A percentile compares a stretch with the other conserved stretches of the same genome.
phyloP scores from a whole-genome alignment of 805 yeast genomes.

The Suhomyces prunicola region DNA sequence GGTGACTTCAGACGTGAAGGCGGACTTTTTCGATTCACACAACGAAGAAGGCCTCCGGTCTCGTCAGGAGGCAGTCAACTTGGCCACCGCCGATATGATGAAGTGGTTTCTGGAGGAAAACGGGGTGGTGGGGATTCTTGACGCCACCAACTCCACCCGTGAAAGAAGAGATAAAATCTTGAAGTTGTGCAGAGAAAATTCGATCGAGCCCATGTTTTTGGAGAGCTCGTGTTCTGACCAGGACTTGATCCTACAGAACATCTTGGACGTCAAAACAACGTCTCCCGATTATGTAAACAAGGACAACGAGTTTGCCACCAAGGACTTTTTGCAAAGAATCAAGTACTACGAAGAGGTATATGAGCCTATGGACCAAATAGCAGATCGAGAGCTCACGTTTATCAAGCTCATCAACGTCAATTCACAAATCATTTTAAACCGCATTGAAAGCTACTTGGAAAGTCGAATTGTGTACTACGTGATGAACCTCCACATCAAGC shows the following conservation, averaged over 20 bases:
- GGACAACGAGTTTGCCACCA: conserved; percentile 68
- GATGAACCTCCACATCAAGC: conserved; percentile 92
- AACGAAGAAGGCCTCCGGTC: conserved; percentile 63
- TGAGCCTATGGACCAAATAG: conserved; percentile 61
- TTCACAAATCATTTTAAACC: conserved; percentile 82
- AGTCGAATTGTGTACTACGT: conserved; percentile 92
- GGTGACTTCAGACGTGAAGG: conserved; percentile 55
- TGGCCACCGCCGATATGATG: conserved; percentile 77
- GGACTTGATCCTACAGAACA: conserved; percentile 71
- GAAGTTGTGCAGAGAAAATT: conserved; percentile 56
- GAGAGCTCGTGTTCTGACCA: conserved; percentile 90
- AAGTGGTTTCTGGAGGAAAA: conserved; percentile 77
- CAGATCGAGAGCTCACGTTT: conserved; percentile 69
- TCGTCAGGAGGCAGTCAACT: conserved; percentile 65
- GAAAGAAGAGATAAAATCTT: conserved; percentile 66
- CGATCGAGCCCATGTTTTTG: conserved; percentile 84
- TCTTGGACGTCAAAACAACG: conserved; percentile 80
- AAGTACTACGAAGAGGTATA: conserved; percentile 69
- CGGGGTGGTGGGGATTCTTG: conserved; percentile 89
- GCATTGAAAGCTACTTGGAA: conserved; percentile 84
- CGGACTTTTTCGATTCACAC: conserved; percentile 70
- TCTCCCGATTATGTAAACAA: conserved; percentile 75
- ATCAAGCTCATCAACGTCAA: conserved; percentile 86
- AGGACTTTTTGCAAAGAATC: conserved; percentile 73
- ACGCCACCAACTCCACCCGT: conserved; percentile 86